A percentile compares a stretch with the other conserved stretches of the same genome.
Evolutionary conservation across 1,139 yeast species (phyloP).

Genomic region (Sugiyamaella xylanicola): DNA sequence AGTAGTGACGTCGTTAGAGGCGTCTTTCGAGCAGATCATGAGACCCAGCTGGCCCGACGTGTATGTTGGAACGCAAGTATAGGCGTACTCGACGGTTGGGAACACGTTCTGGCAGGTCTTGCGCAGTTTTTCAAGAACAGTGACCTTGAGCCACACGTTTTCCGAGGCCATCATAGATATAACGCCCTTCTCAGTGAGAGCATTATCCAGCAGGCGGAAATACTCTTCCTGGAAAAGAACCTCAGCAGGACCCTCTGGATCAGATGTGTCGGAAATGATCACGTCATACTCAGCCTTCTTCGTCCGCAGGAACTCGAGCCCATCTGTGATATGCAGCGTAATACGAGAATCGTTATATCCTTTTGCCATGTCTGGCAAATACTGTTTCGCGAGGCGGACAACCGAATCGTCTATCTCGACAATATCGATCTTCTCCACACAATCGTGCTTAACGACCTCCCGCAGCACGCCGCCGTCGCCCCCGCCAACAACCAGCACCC

Average conservation of each 20-base stretch:
- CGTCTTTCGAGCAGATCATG: constrained; percentile 74
- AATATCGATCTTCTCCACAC: constrained; percentile 70
- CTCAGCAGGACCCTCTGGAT: constrained; percentile 98
- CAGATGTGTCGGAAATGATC: constrained; percentile 93
- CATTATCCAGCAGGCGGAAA: constrained; percentile 68
- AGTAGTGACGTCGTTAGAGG: constrained; percentile 50
- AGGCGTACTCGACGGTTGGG: constrained; percentile 73
- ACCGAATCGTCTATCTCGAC: constrained; percentile 93
- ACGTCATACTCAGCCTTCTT: constrained; percentile 66
- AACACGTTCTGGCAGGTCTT: constrained; percentile 70
- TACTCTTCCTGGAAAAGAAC: constrained; percentile 84
- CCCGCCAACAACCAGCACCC: constrained; percentile 86
- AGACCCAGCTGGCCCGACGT: constrained; percentile 96
- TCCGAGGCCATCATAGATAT: constrained; percentile 93
- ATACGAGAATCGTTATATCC: constrained; percentile 73
- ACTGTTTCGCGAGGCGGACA: constrained; percentile 70
- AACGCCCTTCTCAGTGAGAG: constrained; percentile 72
- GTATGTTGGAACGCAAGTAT: constrained; percentile 91
- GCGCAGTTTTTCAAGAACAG: constrained; percentile 62
- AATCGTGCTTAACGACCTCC: constrained; percentile 74
- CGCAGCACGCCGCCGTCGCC: constrained; percentile 94
- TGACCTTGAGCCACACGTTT: constrained; percentile 85
- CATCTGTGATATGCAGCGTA: constrained; percentile 78
- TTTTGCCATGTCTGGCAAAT: constrained; percentile 77
- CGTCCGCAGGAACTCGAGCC: constrained; percentile 73